Evolutionary conservation across 805 yeast genomes (phyloP).

Genomic region (Komagataella pseudopastoris): DNA sequence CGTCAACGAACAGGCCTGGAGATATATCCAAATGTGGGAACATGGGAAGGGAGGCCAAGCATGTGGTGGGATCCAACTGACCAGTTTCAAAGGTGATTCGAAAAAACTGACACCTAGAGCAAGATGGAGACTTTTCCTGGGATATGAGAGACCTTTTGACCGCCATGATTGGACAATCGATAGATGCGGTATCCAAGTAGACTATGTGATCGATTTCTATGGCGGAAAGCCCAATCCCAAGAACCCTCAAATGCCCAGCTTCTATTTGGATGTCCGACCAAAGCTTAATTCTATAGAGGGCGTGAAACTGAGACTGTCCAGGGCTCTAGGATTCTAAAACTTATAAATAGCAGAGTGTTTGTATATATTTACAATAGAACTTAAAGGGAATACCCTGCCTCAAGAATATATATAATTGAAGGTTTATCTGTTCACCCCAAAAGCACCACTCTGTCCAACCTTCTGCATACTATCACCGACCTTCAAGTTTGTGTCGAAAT

Average conservation of each 20-base stretch:
- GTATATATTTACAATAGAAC: background rate
- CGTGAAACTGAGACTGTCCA: constrained; percentile 46
- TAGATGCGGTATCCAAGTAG: constrained; percentile 72
- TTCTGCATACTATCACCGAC: constrained; percentile 60
- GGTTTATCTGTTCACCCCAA: constrained; percentile 8
- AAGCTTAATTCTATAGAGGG: constrained; percentile 80
- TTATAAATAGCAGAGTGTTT: constrained; percentile 1
- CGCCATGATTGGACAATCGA: constrained; percentile 91
- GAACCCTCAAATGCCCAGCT: constrained; percentile 33
- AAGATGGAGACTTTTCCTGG: constrained; percentile 47
- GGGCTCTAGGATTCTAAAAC: constrained; percentile 39
- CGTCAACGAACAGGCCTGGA: constrained; percentile 91
- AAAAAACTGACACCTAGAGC: constrained; percentile 84
- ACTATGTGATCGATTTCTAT: constrained; percentile 90
- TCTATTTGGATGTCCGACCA: constrained; percentile 85
- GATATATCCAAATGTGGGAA: constrained; percentile 77
- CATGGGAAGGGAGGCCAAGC: constrained; percentile 34
- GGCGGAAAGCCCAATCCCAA: constrained; percentile 36
- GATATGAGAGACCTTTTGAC: constrained; percentile 77
- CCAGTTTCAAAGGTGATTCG: constrained; percentile 84
- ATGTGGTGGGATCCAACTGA: constrained; percentile 79
- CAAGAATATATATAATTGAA: constrained; percentile 1
- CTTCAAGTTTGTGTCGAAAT: constrained; percentile 86
- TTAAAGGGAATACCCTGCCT: background rate
- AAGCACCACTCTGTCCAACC: constrained; percentile 21